These are phyloP conservation scores for Cladochytrium replicatum DNA, from an alignment of 192 early-diverging fungal genomes.

Conservation along the genomic window DNA sequence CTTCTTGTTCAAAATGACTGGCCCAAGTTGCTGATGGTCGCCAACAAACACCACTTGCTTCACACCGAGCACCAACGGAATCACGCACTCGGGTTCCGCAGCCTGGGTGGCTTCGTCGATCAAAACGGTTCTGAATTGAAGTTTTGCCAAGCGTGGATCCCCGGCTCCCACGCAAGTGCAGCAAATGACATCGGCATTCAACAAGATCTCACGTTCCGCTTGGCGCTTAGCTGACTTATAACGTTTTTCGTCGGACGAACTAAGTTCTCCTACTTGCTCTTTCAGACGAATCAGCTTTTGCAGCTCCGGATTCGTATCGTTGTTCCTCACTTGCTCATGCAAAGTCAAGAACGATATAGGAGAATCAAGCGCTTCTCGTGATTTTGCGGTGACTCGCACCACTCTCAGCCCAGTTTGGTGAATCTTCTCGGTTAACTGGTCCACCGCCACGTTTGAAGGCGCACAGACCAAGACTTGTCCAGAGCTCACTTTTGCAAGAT, in stretches of 20 bases:
- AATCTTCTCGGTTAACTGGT: slow-evolving; percentile 96
- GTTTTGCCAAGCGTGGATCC: not conserved
- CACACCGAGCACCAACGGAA: slow-evolving; percentile 3
- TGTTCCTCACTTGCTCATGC: slow-evolving; percentile 93
- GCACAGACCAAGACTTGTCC: slow-evolving; percentile 94
- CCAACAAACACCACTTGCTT: slow-evolving; percentile 8
- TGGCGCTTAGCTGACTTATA: slow-evolving; percentile 73
- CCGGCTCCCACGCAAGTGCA: not conserved
- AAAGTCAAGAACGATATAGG: slow-evolving; percentile 89
- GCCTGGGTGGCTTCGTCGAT: slow-evolving; percentile 9
- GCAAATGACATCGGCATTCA: slow-evolving; percentile 25
- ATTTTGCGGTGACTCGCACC: slow-evolving; percentile 88
- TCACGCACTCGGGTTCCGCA: slow-evolving; percentile 6
- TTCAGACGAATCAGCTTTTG: slow-evolving; percentile 86
- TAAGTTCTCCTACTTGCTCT: slow-evolving; percentile 84
- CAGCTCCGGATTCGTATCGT: slow-evolving; percentile 88
- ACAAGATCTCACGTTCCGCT: slow-evolving; percentile 86
- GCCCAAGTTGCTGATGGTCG: slow-evolving; percentile 8
- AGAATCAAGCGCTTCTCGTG: slow-evolving; percentile 87
- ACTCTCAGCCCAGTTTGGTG: slow-evolving; percentile 89
- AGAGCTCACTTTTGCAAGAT: slow-evolving; percentile 79
- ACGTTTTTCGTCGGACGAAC: slow-evolving; percentile 71
- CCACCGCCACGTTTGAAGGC: slow-evolving; percentile 98
- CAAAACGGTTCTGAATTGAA: slow-evolving; percentile 1
- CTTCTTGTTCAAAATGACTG: slow-evolving; percentile 3